Conservation (phyloP, 139 green algal genomes). For the Chlorella sp. region DNA sequence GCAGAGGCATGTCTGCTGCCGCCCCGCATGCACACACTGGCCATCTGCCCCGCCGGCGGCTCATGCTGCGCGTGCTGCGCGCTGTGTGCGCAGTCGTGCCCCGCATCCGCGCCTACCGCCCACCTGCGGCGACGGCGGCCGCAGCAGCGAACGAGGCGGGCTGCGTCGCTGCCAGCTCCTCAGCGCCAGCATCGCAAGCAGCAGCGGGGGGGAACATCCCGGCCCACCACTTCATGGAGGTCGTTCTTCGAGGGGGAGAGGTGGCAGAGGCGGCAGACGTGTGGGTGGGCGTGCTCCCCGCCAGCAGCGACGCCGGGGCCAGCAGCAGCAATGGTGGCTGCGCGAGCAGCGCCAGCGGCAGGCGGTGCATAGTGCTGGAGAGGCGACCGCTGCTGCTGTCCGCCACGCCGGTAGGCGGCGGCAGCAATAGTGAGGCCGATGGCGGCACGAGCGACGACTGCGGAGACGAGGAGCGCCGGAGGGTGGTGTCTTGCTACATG, state of each 20-base stretch:
- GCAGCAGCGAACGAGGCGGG: background rate
- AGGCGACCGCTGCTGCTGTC: conserved; percentile 12
- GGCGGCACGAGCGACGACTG: too few relatives aligned
- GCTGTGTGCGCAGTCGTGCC: too few relatives aligned
- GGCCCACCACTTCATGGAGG: conserved; percentile 35
- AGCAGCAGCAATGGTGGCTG: background rate
- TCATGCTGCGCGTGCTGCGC: too few relatives aligned
- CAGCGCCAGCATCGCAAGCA: background rate
- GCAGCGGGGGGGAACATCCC: background rate
- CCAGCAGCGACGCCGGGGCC: background rate
- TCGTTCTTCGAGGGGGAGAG: conserved; percentile 16
- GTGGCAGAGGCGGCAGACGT: conserved; percentile 23
- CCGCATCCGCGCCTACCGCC: conserved; percentile 29
- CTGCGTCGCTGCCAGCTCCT: background rate
- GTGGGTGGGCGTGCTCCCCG: conserved; percentile 24
- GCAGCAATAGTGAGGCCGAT: too few relatives aligned
- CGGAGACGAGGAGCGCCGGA: too few relatives aligned
- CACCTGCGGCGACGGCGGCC: background rate
- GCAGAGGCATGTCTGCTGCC: too few relatives aligned
- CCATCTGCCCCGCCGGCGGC: too few relatives aligned
- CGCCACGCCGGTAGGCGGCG: too few relatives aligned
- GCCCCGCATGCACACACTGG: too few relatives aligned
- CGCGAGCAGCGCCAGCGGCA: background rate
- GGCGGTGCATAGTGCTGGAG: conserved; percentile 1
- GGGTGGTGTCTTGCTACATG: too few relatives aligned